These are phyloP conservation scores for Arbutus unedo DNA, from an alignment of 148 eudicot species.

Conservation along the genomic window DNA sequence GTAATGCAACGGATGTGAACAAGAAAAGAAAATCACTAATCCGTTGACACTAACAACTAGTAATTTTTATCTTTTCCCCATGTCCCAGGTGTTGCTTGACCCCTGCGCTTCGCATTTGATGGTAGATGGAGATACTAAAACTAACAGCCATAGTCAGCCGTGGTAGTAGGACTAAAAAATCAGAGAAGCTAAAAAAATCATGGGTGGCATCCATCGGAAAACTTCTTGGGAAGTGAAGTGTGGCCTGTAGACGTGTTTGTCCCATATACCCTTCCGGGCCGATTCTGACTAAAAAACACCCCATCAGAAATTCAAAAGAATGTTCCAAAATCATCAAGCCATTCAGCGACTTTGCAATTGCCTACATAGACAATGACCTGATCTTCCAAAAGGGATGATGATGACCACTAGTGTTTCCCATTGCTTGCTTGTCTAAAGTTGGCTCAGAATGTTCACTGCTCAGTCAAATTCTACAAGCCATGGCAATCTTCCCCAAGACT, in stretches of 20 bases:
- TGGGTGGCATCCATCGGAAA: background rate
- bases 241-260: too few relatives aligned
- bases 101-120: background rate
- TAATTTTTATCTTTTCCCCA: background rate
- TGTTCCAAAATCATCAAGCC: too few relatives aligned
- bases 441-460: background rate
- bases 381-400: background rate
- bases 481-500: background rate
- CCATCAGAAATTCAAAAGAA: too few relatives aligned
- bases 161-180: background rate
- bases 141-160: background rate
- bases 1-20: background rate
- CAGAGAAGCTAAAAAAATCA: background rate
- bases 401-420: background rate
- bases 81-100: background rate
- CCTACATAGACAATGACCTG: too few relatives aligned
- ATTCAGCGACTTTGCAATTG: too few relatives aligned
- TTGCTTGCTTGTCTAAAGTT: background rate
- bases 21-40: background rate
- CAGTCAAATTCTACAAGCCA: background rate
- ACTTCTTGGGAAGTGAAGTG: too few relatives aligned
- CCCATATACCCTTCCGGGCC: too few relatives aligned
- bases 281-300: too few relatives aligned
- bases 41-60: background rate
- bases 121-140: background rate